Conservation (phyloP, 345 rosid species). For the Nephelium lappaceum region DNA sequence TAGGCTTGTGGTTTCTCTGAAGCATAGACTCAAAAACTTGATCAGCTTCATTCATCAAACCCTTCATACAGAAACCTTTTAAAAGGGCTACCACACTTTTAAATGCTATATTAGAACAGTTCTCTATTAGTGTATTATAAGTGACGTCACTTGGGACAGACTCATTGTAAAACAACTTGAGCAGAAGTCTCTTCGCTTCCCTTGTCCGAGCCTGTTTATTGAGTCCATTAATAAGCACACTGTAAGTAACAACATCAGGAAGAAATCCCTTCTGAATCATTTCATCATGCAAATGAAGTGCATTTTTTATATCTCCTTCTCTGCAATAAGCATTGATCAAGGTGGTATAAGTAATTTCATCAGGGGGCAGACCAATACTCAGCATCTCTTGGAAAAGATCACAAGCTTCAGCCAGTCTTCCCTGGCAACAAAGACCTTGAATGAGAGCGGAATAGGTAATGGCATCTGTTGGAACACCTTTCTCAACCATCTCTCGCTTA, state of each 20-base stretch:
- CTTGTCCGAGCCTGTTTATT: conserved; percentile 76
- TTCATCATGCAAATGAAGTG: conserved; percentile 69
- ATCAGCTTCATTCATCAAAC: conserved; percentile 89
- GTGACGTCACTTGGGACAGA: conserved; percentile 68
- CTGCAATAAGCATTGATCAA: conserved; percentile 74
- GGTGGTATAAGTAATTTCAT: conserved; percentile 72
- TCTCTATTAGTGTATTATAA: conserved; percentile 70
- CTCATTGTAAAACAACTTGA: conserved; percentile 76
- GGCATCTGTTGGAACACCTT: conserved; percentile 61
- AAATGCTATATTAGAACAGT: conserved; percentile 61
- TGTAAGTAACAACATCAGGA: conserved; percentile 88
- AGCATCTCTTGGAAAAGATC: conserved; percentile 75
- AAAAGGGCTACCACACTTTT: conserved; percentile 67
- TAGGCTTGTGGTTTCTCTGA: conserved; percentile 57
- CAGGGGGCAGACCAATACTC: conserved; percentile 50
- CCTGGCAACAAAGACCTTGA: conserved; percentile 70
- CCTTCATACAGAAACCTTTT: conserved; percentile 93
- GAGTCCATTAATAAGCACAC: conserved; percentile 87
- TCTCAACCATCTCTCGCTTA: conserved; percentile 65
- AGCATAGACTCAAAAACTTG: conserved; percentile 66
- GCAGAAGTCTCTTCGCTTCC: conserved; percentile 84
- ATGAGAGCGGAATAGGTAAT: conserved; percentile 76
- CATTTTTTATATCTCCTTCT: conserved; percentile 62
- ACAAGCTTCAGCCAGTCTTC: conserved; percentile 74
- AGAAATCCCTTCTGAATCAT: conserved; percentile 75